Base-by-base conservation (phyloP, 1,284 basidiomycete genomes). In the Boletellus deceptivus region DNA sequence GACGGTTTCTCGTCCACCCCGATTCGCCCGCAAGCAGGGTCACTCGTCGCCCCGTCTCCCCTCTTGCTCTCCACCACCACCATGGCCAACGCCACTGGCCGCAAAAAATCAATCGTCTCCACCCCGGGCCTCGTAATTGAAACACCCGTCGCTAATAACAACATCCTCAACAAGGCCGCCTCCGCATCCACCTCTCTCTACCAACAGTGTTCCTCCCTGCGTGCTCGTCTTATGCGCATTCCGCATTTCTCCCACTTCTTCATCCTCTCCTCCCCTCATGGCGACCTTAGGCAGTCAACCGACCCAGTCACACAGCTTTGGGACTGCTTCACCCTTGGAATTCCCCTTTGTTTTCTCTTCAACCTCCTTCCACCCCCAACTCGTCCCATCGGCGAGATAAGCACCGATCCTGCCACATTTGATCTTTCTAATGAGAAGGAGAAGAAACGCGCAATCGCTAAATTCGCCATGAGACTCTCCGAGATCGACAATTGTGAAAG, bases 311-410 rank as follows among this genome's bases (percentile, higher is more conserved):
- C 91, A 38, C 92, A 95, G 70, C 84, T 98, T 45, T 95, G 94
- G 86, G 91, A 95, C 66, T 85, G 90, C 66, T 91, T 99, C 72
- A 87, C 93, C 34, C 82, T 95, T 39, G 96, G 97, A 55, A 87
- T 92, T 31, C 89, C 95, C 34, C 87, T 99, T 56, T 96, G 93
- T 75, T 94, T 89, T 73, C 86, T 99, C 61, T 96, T 91, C 79
- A 97, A 99, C 74, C 84, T 89, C 64, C 84, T 96, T 52, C 89
- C 89, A 38, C 75, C 79, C 51, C 68, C 78, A 10, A 80, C 81
- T 52, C 76, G 78, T 55, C 79, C 82, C 40, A 88, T 83, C 69
- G 78, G 81, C 56, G 61, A 66, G 20, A 81, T 89, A 64, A 80
- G 84, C 66, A 90, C 87, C 6, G 76, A 83, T 58, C 78, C 84